Percentiles rank a stretch among this genome's conserved stretches.
Conservation (phyloP, 2,329 filamentous ascomycete genomes). For the Pseudocercospora musae region DNA sequence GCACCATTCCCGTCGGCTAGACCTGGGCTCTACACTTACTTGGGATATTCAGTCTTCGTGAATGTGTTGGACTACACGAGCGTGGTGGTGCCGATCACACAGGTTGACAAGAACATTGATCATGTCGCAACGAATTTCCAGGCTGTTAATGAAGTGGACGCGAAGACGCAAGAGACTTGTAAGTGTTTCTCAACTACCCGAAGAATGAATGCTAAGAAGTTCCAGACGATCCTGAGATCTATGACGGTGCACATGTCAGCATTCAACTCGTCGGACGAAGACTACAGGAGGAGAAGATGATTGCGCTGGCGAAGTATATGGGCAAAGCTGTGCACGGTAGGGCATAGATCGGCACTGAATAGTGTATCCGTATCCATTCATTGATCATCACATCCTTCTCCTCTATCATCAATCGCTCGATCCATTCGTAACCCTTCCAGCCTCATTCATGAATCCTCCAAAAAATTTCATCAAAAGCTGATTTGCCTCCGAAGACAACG, state of each 20-base stretch:
- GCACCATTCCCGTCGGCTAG: conserved; percentile 51
- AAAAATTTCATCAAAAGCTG: conserved; percentile 31
- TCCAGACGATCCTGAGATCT: conserved; percentile 38
- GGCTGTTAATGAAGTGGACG: conserved; percentile 40
- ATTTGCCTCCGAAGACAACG: conserved; percentile 24
- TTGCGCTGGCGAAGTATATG: conserved; percentile 36
- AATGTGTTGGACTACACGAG: conserved; percentile 49
- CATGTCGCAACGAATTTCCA: conserved; percentile 36
- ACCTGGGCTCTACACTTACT: conserved; percentile 47
- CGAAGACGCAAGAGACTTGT: conserved; percentile 42
- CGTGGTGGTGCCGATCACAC: conserved; percentile 55
- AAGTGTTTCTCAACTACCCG: conserved; percentile 25
- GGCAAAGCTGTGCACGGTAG: conserved; percentile 22
- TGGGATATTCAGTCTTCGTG: conserved; percentile 46
- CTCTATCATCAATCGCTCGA: not conserved
- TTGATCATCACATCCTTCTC: not conserved
- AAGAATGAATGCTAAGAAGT: conserved; percentile 12
- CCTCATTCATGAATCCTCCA: conserved; percentile 27
- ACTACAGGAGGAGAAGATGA: conserved; percentile 40
- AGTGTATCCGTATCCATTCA: too few species aligned
- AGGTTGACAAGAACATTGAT: conserved; percentile 52
- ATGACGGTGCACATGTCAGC: conserved; percentile 38
- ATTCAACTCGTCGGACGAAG: conserved; percentile 36
- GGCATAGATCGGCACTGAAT: not conserved
- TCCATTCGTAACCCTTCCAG: not conserved